Base-by-base conservation (phyloP, 768 basidiomycete genomes). In the Leucogyrophana mollusca region DNA sequence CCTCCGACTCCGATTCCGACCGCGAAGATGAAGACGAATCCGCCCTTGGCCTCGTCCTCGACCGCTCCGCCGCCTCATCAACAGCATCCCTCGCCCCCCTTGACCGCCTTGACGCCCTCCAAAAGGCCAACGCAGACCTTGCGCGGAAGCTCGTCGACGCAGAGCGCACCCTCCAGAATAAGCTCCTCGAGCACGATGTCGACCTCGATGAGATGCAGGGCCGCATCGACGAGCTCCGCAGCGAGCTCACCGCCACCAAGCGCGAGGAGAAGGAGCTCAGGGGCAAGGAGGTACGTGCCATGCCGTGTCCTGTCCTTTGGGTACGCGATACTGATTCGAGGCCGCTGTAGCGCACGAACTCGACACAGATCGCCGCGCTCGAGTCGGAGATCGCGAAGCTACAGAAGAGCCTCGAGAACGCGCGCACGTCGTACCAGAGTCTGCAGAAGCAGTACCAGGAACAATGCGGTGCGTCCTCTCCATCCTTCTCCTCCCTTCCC, bases 401-500 rank as follows among this genome's bases (percentile, higher is more conserved):
- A 37, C 83, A 84, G 49, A 85, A 85, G 59, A 74, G 72, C 14
- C 71, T 96, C 30, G 92, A 95, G 38, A 79, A 74, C 32, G 78
- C 90, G 10, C 82, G 85, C 42, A 64, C 77, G 17, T 81, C 83
- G 14, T 91, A 93, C 61, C 76, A 79, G 49, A 85, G 78, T 54
- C 70, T 95, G 51, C 87, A 94, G 58, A 84, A 84, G 56, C 90
- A 91, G 60, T 96, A 95, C 57, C 81, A 87, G n/a, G n/a, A n/a
- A n/a, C n/a, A n/a, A n/a, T n/a, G n/a, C n/a, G n/a, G n/a, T n/a
- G n/a, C n/a, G n/a, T n/a, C n/a, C n/a, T n/a, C n/a, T n/a, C n/a
- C n/a, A 43, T 16, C n/a, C n/a, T n/a, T n/a, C n/a, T n/a, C n/a
- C n/a, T n/a, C n/a, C n/a, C n/a, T n/a, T n/a, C n/a, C n/a, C n/a